phyloP scores from a whole-genome alignment of 352 stramenopile genomes.

The Phytophthora pistaciae region DNA sequence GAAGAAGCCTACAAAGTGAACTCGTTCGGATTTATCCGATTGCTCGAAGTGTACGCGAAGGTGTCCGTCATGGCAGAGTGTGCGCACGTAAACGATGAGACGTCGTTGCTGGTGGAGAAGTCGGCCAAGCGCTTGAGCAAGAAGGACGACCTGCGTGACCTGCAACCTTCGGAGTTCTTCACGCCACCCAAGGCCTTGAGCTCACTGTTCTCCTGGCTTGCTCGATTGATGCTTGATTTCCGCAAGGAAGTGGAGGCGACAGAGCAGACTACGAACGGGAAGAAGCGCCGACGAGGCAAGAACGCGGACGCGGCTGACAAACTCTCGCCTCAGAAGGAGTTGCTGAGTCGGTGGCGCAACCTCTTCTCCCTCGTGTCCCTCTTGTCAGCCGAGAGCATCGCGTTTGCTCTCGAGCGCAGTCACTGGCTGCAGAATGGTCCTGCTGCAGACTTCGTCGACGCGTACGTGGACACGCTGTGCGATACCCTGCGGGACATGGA shows the following conservation, averaged over 20 bases:
- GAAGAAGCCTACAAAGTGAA: constrained; percentile 56
- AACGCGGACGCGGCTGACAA: constrained; percentile 37
- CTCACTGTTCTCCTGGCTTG: constrained; percentile 62
- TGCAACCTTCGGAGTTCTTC: constrained; percentile 77
- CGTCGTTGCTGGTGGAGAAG: constrained; percentile 57
- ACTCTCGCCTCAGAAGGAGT: constrained; percentile 42
- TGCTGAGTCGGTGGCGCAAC: constrained; percentile 76
- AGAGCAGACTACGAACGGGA: constrained; percentile 46
- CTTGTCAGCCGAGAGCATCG: constrained; percentile 68
- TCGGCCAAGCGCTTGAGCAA: constrained; percentile 45
- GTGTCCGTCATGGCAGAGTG: constrained; percentile 64
- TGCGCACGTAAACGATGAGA: constrained; percentile 56
- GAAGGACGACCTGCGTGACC: constrained; percentile 50
- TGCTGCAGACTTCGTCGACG: constrained; percentile 54
- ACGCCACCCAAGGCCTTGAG: constrained; percentile 52
- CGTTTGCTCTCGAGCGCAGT: constrained; percentile 65
- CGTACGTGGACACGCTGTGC: constrained; percentile 55
- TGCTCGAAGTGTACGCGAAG: constrained; percentile 80
- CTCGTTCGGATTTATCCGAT: constrained; percentile 67
- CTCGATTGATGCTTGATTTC: constrained; percentile 60
- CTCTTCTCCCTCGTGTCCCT: constrained; percentile 73
- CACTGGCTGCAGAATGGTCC: constrained; percentile 46
- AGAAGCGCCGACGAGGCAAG: constrained; percentile 61
- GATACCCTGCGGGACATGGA: constrained; percentile 59
- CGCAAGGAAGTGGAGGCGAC: constrained; percentile 46